These are phyloP conservation scores for Geotrichum citri-aurantii DNA, from an alignment of 1,139 yeast genomes.

Conservation along the genomic window DNA sequence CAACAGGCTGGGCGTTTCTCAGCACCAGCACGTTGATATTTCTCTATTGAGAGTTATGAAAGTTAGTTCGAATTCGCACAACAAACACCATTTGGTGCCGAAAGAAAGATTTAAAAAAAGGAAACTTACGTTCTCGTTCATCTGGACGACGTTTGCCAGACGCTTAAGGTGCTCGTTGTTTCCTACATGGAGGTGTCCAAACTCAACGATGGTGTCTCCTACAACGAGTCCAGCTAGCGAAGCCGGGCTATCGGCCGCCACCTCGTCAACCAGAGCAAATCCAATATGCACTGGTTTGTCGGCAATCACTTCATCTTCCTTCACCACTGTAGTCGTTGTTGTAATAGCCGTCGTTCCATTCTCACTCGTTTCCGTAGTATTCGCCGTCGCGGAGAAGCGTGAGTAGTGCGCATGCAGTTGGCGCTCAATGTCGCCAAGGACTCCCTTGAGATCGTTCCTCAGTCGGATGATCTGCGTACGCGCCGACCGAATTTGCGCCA, in stretches of 20 bases:
- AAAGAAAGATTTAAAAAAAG: background rate
- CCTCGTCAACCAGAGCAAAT: conserved; percentile 51
- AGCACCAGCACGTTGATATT: conserved; percentile 38
- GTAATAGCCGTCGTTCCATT: background rate
- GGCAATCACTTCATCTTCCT: conserved; percentile 1
- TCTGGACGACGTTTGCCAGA: conserved; percentile 36
- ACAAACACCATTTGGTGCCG: no score
- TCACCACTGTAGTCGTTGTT: background rate
- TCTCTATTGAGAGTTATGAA: conserved; percentile 21
- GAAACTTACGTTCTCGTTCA: conserved; percentile 16
- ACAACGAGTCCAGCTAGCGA: conserved; percentile 30
- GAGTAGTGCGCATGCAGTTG: conserved; percentile 32
- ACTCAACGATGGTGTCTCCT: conserved; percentile 47
- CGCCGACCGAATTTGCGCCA: conserved; percentile 53
- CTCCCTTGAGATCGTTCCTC: conserved; percentile 57
- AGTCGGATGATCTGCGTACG: conserved; percentile 61
- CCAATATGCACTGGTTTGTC: conserved; percentile 38
- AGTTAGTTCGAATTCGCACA: background rate
- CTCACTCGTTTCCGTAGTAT: conserved; percentile 4
- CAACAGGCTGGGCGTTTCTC: conserved; percentile 33
- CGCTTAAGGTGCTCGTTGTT: conserved; percentile 46
- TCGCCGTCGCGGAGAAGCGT: conserved; percentile 9
- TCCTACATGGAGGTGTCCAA: conserved; percentile 51
- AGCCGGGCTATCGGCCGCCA: conserved; percentile 34
- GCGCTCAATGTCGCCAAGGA: conserved; percentile 46